phyloP scores from a whole-genome alignment of 257 asterid species.

The Capsicum pubescens region DNA sequence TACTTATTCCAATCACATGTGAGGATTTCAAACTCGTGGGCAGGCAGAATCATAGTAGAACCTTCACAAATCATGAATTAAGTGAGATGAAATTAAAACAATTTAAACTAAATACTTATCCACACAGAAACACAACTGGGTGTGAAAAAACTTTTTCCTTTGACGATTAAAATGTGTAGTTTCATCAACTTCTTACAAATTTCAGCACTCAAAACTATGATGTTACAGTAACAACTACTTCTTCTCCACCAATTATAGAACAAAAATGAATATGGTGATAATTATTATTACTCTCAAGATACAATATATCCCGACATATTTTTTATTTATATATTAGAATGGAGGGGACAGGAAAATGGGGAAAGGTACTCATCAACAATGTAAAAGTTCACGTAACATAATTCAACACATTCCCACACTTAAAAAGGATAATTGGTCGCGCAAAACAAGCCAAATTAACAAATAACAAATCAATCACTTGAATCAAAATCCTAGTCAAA shows the following conservation, averaged over 20 bases:
- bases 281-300: background rate
- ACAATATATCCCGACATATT: background rate
- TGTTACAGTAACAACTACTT: background rate
- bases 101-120: background rate
- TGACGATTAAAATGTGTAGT: background rate
- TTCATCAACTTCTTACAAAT: background rate
- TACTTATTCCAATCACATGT: conserved; percentile 98
- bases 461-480: conserved; percentile 14
- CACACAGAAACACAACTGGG: background rate
- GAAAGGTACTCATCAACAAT: no score
- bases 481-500: background rate
- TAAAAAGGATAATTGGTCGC: no score
- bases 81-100: background rate
- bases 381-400: no score
- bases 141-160: background rate
- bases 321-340: background rate
- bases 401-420: no score
- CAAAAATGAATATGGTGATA: background rate
- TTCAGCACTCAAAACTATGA: background rate
- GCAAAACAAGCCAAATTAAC: no score
- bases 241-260: background rate
- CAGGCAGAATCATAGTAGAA: conserved; percentile 96
- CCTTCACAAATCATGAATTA: conserved; percentile 47
- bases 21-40: conserved; percentile 91
- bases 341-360: no score